A percentile compares a stretch with the other conserved stretches of the same genome.
These are phyloP conservation scores for Fusarium globosum DNA, from an alignment of 2,329 filamentous ascomycete genomes.

Conservation along the genomic window DNA sequence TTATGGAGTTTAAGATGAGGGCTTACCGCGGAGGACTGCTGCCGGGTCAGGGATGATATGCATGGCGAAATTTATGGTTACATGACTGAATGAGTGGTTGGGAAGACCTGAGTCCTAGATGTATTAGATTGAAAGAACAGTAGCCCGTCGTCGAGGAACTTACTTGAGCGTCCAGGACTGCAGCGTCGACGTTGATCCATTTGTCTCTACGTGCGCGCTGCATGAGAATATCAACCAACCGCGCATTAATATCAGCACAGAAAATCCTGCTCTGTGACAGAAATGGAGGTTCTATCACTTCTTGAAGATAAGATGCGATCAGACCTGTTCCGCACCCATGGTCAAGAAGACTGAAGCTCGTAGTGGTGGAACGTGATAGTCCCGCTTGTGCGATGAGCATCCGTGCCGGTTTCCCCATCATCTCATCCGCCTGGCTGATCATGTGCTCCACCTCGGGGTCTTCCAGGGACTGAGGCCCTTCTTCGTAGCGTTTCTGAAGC, in stretches of 20 bases:
- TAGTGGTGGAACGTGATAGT: rapidly evolving
- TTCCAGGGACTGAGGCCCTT: neutral
- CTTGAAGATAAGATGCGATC: neutral
- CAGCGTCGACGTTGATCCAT: rapidly evolving
- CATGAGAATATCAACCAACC: neutral
- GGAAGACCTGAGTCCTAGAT: neutral
- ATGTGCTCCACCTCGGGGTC: rapidly evolving
- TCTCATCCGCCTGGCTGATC: rapidly evolving
- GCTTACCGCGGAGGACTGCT: neutral
- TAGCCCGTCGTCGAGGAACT: neutral
- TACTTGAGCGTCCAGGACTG: neutral
- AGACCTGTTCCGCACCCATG: neutral
- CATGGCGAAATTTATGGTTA: neutral
- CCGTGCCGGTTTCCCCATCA: neutral
- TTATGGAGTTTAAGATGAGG: rapidly evolving
- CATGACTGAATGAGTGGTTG: neutral
- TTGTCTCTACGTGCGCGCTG: neutral
- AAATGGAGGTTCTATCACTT: rapidly evolving
- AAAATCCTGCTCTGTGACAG: neutral
- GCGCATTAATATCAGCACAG: rapidly evolving
- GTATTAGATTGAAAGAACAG: rapidly evolving
- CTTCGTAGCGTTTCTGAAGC: neutral
- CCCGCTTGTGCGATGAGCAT: neutral
- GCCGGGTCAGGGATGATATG: neutral
- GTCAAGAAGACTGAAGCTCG: neutral